phyloP scores from a whole-genome alignment of 2,329 filamentous ascomycete genomes.

The Fusarium ramigenum region DNA sequence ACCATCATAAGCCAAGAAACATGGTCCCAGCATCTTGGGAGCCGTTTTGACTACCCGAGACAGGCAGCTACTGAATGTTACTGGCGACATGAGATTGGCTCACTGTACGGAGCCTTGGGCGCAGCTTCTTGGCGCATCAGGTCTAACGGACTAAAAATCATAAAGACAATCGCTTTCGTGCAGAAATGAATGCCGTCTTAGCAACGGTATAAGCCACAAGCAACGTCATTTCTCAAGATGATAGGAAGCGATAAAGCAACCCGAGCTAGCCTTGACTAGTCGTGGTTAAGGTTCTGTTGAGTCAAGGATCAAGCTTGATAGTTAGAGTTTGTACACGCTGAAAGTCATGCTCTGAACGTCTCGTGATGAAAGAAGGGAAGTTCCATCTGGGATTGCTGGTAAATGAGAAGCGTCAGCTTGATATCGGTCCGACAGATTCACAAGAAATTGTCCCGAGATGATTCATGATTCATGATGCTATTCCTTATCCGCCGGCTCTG shows the following conservation, averaged over 20 bases:
- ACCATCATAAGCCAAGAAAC: background rate
- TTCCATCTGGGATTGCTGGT: accelerated
- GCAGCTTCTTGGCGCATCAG: background rate
- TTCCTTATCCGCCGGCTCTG: accelerated
- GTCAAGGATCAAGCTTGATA: background rate
- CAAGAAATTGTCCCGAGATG: background rate
- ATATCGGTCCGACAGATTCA: background rate
- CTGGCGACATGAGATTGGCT: background rate
- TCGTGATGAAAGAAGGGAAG: background rate
- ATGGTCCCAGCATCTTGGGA: too few relatives aligned
- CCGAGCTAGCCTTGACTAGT: accelerated
- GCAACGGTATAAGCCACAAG: conserved; percentile 1
- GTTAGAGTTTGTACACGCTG: accelerated
- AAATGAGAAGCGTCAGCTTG: accelerated
- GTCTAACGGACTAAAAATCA: background rate
- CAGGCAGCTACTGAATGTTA: background rate
- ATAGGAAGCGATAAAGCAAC: accelerated
- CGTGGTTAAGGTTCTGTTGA: accelerated
- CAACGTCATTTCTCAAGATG: background rate
- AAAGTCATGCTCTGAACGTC: accelerated
- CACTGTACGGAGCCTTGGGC: background rate
- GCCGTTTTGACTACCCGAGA: background rate
- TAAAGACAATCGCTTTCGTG: too few relatives aligned
- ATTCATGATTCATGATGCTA: background rate
- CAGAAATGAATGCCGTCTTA: background rate